phyloP scores from a whole-genome alignment of 202 grass and related monocot species.

The Miscanthus sacchariflorus region DNA sequence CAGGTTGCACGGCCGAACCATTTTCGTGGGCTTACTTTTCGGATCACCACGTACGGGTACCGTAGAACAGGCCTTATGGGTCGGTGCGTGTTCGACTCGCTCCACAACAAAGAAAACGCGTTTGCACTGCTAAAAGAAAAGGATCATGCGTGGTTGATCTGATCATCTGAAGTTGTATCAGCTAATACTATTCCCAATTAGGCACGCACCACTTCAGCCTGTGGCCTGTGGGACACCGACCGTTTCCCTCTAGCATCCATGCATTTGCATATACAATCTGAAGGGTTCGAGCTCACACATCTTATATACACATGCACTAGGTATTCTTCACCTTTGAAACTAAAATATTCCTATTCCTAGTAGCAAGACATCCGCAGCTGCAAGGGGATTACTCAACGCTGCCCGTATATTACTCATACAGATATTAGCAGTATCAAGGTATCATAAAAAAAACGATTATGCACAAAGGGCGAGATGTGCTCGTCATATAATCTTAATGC shows the following conservation, averaged over 20 bases:
- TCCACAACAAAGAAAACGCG: neutral
- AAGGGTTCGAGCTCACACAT: neutral
- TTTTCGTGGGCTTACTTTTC: neutral
- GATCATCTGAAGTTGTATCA: neutral
- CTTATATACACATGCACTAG: too few species aligned
- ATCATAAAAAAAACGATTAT: neutral
- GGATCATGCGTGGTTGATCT: neutral
- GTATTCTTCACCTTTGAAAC: too few species aligned
- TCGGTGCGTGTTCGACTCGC: neutral
- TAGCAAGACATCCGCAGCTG: neutral
- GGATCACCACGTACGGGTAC: too few species aligned
- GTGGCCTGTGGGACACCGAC: neutral
- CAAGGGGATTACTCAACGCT: neutral
- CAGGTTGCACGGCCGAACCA: neutral
- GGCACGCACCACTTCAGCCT: neutral
- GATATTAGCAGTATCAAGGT: neutral
- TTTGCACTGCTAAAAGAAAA: neutral
- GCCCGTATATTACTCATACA: neutral
- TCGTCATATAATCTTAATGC: neutral
- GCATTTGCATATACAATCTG: neutral
- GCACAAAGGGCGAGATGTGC: neutral
- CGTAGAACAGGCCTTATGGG: neutral
- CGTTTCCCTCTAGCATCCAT: neutral
- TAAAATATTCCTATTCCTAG: neutral
- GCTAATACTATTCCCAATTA: neutral